These are phyloP conservation scores for Diaporthe sp. DNA, from an alignment of 2,329 filamentous ascomycete genomes.

Conservation along the genomic window DNA sequence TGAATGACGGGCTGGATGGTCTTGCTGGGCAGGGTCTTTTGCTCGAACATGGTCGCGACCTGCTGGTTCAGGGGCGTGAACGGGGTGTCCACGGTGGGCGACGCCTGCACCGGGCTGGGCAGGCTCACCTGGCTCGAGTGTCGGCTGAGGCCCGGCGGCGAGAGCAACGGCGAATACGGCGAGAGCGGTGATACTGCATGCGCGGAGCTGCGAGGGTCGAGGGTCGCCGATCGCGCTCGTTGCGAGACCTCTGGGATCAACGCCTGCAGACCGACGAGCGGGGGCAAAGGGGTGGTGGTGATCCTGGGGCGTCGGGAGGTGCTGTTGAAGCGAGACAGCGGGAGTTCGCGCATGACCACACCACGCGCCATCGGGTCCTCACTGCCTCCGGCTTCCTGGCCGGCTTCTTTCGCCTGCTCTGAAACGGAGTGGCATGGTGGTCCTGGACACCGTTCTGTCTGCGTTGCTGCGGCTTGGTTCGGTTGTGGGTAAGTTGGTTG, in stretches of 20 bases:
- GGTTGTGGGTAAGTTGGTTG: background rate
- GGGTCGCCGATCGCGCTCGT: background rate
- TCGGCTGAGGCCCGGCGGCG: slow-evolving; percentile 31
- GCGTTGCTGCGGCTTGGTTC: background rate
- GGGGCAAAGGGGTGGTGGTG: slow-evolving; percentile 26
- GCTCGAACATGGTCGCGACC: slow-evolving; percentile 29
- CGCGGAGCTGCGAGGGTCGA: background rate
- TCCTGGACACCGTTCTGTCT: background rate
- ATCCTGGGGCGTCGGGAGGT: slow-evolving; percentile 29
- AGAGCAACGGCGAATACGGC: background rate
- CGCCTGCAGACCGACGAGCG: slow-evolving; percentile 30
- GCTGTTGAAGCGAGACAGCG: slow-evolving; percentile 26
- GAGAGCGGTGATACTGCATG: slow-evolving; percentile 24
- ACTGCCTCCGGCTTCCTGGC: background rate
- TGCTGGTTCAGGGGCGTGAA: slow-evolving; percentile 35
- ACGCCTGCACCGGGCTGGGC: slow-evolving; percentile 19
- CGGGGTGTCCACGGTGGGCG: slow-evolving; percentile 31
- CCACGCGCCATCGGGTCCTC: background rate
- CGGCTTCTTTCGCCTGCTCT: background rate
- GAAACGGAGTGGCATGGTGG: background rate
- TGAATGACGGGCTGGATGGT: slow-evolving; percentile 34
- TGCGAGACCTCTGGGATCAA: slow-evolving; percentile 13
- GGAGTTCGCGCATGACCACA: background rate
- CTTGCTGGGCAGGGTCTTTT: slow-evolving; percentile 29
- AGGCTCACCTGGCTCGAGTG: slow-evolving; percentile 31